These are phyloP conservation scores for Epichloe sibirici DNA, from an alignment of 2,329 filamentous ascomycete genomes.

Conservation along the genomic window DNA sequence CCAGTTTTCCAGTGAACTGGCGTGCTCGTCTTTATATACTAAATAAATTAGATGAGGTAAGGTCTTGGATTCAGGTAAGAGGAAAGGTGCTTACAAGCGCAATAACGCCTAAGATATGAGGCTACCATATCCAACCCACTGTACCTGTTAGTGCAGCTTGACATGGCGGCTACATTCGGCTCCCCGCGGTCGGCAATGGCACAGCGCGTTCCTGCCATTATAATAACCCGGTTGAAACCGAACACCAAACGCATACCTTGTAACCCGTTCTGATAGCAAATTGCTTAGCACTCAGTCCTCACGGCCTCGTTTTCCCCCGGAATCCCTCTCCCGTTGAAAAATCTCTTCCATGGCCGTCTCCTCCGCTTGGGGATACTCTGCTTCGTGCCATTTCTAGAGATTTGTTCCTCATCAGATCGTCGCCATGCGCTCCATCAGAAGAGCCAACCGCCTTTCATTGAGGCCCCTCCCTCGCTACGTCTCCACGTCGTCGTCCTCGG, in stretches of 20 bases:
- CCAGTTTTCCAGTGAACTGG: too few species aligned
- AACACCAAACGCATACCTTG: too few species aligned
- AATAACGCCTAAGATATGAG: too few species aligned
- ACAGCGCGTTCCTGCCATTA: not conserved
- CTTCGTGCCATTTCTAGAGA: slow-evolving; percentile 6
- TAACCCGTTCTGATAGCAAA: not conserved
- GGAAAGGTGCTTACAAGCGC: too few species aligned
- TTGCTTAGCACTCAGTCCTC: not conserved
- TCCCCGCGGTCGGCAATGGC: slow-evolving; percentile 16
- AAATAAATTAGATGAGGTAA: too few species aligned
- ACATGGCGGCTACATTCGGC: slow-evolving; percentile 19
- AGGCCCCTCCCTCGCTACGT: slow-evolving; percentile 29
- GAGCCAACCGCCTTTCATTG: slow-evolving; percentile 36
- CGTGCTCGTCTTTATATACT: too few species aligned
- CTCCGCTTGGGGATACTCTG: slow-evolving; percentile 1
- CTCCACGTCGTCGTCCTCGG: slow-evolving; percentile 16
- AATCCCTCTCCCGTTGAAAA: not conserved
- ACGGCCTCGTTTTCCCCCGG: not conserved
- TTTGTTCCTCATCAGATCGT: not conserved
- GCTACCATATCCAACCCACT: too few species aligned
- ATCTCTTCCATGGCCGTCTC: not conserved
- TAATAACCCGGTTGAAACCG: not conserved
- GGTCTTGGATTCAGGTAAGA: too few species aligned
- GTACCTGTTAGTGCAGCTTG: not conserved
- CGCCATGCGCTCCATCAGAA: slow-evolving; percentile 44